Base-by-base conservation (phyloP, 2,329 filamentous ascomycete genomes). In the Exophiala lecanii-corni region DNA sequence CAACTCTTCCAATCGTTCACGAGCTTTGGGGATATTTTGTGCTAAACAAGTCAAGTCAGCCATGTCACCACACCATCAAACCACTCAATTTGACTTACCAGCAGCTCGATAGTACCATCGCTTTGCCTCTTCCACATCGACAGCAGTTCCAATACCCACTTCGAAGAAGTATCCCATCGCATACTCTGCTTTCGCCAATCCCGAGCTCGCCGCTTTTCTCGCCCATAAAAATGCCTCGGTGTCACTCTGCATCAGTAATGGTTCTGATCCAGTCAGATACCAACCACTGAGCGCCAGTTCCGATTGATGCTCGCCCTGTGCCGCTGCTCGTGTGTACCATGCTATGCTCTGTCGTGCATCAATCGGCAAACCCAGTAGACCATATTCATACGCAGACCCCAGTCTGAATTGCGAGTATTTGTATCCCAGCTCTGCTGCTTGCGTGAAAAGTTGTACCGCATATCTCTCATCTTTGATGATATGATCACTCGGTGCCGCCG, bases 211-310 rank as follows among this genome's bases (percentile, higher is more conserved):
- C 2, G 92, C 91, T 66, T 96, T 97, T 16, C 91, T 76, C 9
- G 92, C 91, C 92, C 92, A 98, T 2, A 98, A 76, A 62, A 96
- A 98, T 1, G 92, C 92, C 63, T 98, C 92, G 0, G 87, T 94
- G 57, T 98, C 92, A 61, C 83, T 94, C 64, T 96, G 91, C 57
- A 86, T 81, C 40, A 98, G 69, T 6, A 97, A 86, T 1, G 86
- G 86, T 41, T 94, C 86, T 25, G 80, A 83, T 1, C 92, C 92
- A 0, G 92, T 98, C 33, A 98, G 70, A 62, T 98, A 98, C 89
- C 89, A 92, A n/a, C 86, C 86, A 56, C 81, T 86, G 15, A 92
- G 73, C 0, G 86, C 81, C 45, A 92, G 73, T 66, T 97, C 92
- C 43, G 84, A 84, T 63, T 96, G 89, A 62, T 97, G 92, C 68